Evolutionary conservation across 139 green algal genomes (phyloP).

Genomic region (Chlamydomonas applanata): DNA sequence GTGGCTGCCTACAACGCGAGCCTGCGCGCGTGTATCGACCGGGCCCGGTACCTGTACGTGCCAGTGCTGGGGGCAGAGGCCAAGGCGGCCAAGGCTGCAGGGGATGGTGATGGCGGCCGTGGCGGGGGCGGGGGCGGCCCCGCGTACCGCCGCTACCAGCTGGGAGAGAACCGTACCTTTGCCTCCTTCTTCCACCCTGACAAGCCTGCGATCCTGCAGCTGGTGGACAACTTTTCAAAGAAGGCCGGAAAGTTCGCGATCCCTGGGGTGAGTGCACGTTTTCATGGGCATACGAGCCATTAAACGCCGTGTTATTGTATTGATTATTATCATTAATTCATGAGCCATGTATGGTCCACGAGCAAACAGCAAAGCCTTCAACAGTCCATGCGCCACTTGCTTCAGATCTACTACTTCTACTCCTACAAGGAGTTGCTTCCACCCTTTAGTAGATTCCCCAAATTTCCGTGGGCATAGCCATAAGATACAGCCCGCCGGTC

Average conservation of each 20-base stretch:
- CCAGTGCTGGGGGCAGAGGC: constrained; percentile 14
- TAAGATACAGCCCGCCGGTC: too few species aligned
- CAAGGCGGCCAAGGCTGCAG: background rate
- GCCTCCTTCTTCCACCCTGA: constrained; percentile 36
- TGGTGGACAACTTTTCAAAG: constrained; percentile 28
- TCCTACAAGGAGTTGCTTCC: too few species aligned
- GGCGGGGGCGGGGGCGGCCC: too few species aligned
- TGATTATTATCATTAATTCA: too few species aligned
- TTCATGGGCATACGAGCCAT: too few species aligned
- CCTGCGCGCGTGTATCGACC: constrained; percentile 1
- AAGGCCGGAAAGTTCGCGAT: constrained; percentile 40
- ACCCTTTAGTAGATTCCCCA: too few species aligned
- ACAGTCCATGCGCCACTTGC: too few species aligned
- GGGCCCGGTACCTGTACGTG: constrained; percentile 33
- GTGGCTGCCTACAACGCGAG: constrained; percentile 14
- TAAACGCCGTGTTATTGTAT: too few species aligned
- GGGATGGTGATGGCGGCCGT: background rate
- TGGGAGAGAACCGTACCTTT: constrained; percentile 42
- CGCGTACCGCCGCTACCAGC: constrained; percentile 25
- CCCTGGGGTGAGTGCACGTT: background rate
- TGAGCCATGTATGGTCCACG: too few species aligned
- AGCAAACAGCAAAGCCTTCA: too few species aligned
- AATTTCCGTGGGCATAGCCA: too few species aligned
- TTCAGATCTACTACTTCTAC: too few species aligned
- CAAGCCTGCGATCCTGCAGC: constrained; percentile 21